phyloP scores from a whole-genome alignment of 2,329 filamentous ascomycete species.

The Verticillium albo-atrum region DNA sequence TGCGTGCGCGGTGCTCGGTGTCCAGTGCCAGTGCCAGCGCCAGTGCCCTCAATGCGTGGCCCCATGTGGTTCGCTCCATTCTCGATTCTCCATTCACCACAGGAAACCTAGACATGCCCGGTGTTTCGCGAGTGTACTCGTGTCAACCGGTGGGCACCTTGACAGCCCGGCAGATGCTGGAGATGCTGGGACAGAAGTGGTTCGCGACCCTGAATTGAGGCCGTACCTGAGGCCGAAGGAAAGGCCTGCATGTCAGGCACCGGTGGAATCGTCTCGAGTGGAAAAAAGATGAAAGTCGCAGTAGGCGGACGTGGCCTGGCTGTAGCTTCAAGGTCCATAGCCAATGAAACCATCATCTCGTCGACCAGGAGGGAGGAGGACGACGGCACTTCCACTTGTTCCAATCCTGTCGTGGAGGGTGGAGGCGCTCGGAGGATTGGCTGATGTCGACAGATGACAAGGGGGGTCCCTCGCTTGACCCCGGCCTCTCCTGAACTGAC shows the following conservation, averaged over 20 bases:
- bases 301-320: neutral
- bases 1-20: neutral
- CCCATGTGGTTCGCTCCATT: neutral
- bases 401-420: neutral
- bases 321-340: neutral
- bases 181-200: neutral
- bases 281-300: neutral
- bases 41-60: neutral
- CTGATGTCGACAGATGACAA: neutral
- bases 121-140: neutral
- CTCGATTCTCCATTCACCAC: neutral
- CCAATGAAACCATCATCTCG: neutral
- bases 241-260: neutral
- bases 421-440: neutral
- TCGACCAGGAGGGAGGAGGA: neutral
- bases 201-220: neutral
- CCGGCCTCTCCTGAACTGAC: neutral
- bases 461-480: neutral
- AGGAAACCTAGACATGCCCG: neutral
- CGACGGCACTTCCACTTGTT: neutral
- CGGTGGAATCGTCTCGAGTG: neutral
- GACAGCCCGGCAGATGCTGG: neutral
- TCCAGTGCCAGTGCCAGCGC: too few species aligned
- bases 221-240: neutral
- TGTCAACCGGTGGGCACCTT: neutral